Conservation (phyloP, 345 rosid genomes). For the Eucalyptus camaldulensis region DNA sequence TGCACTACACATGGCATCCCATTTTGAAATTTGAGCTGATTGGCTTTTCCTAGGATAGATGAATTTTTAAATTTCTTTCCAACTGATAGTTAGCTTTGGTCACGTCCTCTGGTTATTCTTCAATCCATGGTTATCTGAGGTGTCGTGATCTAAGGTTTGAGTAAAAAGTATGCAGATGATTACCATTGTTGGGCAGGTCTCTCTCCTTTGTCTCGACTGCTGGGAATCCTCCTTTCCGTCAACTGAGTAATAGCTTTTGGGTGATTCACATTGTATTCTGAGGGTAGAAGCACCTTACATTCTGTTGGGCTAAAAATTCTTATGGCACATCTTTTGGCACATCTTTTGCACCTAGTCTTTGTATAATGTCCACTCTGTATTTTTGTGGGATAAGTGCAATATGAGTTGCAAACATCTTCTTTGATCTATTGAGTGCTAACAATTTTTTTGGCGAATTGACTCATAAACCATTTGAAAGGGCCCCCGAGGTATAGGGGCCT, state of each 20-base stretch:
- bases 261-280: not conserved
- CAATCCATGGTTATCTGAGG: not conserved
- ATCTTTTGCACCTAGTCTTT: not conserved
- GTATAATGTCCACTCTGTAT: not conserved
- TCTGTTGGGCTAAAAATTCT: not conserved
- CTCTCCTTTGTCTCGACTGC: not conserved
- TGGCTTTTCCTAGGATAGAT: not conserved
- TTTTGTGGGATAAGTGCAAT: not conserved
- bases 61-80: not conserved
- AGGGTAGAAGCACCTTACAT: not conserved
- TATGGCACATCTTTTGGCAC: not conserved
- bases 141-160: not conserved
- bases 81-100: not conserved
- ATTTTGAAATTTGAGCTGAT: not conserved
- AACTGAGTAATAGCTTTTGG: not conserved
- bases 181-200: not conserved
- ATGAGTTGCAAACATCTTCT: not conserved
- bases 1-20: not conserved
- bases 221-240: not conserved
- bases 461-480: not conserved
- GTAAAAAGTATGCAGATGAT: not conserved
- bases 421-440: not conserved
- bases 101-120: not conserved
- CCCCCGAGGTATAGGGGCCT: no score
- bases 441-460: not conserved